These are phyloP conservation scores for Cladophialophora bantiana DNA, from an alignment of 2,329 filamentous ascomycete genomes.

Conservation along the genomic window DNA sequence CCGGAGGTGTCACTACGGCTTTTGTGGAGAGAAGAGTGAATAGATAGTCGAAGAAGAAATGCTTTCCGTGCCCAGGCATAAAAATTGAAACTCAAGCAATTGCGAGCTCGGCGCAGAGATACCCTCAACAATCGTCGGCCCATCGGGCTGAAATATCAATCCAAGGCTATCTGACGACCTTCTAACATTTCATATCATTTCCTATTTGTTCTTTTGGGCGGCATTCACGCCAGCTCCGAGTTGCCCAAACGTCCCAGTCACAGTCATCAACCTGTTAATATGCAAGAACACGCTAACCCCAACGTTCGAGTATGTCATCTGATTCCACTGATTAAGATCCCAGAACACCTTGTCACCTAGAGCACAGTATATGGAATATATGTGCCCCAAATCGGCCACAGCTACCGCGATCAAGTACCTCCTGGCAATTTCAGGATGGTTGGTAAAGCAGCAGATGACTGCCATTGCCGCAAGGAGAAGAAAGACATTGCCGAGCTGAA, in stretches of 20 bases:
- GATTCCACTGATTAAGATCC: slow-evolving; percentile 68
- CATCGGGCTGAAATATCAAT: slow-evolving; percentile 3
- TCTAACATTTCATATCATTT: slow-evolving; percentile 23
- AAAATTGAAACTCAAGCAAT: neutral
- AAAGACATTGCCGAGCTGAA: slow-evolving; percentile 75
- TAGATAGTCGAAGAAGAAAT: neutral
- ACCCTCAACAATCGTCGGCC: neutral
- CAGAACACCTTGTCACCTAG: slow-evolving; percentile 64
- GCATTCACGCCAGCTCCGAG: slow-evolving; percentile 27
- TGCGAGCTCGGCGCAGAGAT: slow-evolving; percentile 1
- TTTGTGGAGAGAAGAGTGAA: neutral
- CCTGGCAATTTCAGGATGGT: slow-evolving; percentile 69
- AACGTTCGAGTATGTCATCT: slow-evolving; percentile 76
- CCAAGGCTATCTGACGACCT: neutral
- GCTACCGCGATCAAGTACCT: slow-evolving; percentile 72
- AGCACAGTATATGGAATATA: slow-evolving; percentile 66
- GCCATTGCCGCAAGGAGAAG: slow-evolving; percentile 70
- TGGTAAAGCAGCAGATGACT: slow-evolving; percentile 68
- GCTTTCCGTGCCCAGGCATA: neutral
- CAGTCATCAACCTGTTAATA: slow-evolving; percentile 63
- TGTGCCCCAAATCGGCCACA: slow-evolving; percentile 71
- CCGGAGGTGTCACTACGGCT: neutral
- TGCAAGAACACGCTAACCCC: slow-evolving; percentile 68
- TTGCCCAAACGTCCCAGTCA: slow-evolving; percentile 66
- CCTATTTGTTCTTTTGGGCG: slow-evolving; percentile 23